A percentile compares a stretch with the other conserved stretches of the same genome.
Evolutionary conservation across 306 rosid genomes (phyloP).

Genomic region (Quercus ilex): DNA sequence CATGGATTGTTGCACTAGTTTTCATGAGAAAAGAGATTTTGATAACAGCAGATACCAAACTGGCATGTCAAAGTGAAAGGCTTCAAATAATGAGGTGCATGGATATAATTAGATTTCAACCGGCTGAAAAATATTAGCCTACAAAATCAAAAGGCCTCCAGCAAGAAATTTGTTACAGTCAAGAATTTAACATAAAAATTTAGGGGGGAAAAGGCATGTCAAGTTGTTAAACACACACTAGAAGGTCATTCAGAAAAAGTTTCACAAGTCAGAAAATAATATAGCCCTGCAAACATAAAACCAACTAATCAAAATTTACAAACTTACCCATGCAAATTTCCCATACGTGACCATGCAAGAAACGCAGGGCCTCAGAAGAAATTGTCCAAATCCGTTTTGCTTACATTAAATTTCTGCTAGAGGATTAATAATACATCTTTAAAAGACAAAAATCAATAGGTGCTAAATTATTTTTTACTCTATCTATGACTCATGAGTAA

Average conservation of each 20-base stretch:
- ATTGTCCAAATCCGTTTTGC: constrained; percentile 64
- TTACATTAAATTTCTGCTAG: constrained; percentile 71
- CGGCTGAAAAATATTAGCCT: neutral
- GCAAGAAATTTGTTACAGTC: constrained; percentile 8
- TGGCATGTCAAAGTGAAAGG: constrained; percentile 16
- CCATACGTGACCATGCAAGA: constrained; percentile 97
- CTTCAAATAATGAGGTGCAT: constrained; percentile 7
- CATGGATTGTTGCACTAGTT: constrained; percentile 6
- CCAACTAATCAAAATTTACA: constrained; percentile 1
- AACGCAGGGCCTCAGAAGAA: constrained; percentile 97
- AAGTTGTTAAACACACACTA: neutral
- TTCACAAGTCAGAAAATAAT: neutral
- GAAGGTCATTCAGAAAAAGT: neutral
- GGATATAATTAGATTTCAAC: constrained; percentile 10
- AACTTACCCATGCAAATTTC: constrained; percentile 87
- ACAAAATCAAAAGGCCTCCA: constrained; percentile 6
- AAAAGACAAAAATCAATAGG: constrained; percentile 11
- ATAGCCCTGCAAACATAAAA: neutral
- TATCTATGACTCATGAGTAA: constrained; percentile 9
- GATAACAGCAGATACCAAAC: constrained; percentile 6
- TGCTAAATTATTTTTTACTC: constrained; percentile 1
- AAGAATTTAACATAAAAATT: neutral
- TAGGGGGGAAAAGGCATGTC: neutral
- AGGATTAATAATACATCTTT: constrained; percentile 19
- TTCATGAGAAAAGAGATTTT: neutral